Conservation (phyloP, 345 rosid genomes). For the Eucalyptus camaldulensis region DNA sequence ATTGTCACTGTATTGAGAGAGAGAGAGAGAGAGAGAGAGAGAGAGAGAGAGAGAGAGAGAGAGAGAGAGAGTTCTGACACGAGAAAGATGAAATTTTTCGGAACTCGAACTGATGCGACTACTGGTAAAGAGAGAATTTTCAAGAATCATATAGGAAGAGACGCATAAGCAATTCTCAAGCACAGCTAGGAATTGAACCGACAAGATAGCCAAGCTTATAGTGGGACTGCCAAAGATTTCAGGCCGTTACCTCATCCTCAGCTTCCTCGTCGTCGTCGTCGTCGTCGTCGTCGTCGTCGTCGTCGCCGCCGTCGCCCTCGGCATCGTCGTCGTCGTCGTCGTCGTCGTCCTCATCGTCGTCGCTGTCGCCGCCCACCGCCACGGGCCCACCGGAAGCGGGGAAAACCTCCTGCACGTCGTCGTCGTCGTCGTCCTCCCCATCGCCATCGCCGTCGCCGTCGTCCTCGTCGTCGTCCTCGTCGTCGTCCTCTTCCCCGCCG, state of each 20-base stretch:
- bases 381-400: neutral
- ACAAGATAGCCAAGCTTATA: neutral
- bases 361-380: neutral
- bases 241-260: slow-evolving; percentile 1
- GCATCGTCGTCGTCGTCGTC: slow-evolving; percentile 1
- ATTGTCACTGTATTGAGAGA: neutral
- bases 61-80: neutral
- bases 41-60: neutral
- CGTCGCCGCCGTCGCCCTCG: neutral
- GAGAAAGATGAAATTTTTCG: neutral
- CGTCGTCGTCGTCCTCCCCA: neutral
- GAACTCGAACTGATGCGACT: neutral
- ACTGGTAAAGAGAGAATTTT: neutral
- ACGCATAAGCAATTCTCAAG: neutral
- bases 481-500: neutral
- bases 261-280: slow-evolving; percentile 1
- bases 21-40: neutral
- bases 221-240: neutral
- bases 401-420: slow-evolving; percentile 9
- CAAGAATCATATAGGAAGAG: neutral
- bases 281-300: slow-evolving; percentile 4
- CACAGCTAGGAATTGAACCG: neutral
- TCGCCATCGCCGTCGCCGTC: neutral
- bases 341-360: neutral
- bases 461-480: neutral